These are phyloP conservation scores for Arthroderma uncinatum DNA, from an alignment of 2,329 filamentous ascomycete genomes.

Conservation along the genomic window DNA sequence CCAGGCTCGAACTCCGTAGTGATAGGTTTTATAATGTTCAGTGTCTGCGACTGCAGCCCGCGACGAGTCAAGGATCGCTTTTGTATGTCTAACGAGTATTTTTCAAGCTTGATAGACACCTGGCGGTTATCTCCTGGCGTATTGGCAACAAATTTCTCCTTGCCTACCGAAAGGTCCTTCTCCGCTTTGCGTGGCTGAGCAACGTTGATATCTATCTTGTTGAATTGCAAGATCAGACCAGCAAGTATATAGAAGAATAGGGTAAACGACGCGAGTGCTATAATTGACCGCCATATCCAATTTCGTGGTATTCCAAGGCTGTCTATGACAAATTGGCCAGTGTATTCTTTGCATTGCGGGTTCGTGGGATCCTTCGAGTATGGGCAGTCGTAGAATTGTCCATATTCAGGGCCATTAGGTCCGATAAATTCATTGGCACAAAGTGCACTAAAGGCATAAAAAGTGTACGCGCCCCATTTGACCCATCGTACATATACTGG, in stretches of 20 bases:
- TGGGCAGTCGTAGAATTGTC: constrained; percentile 63
- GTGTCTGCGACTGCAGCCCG: constrained; percentile 20
- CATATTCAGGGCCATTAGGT: constrained; percentile 30
- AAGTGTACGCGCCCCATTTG: constrained; percentile 40
- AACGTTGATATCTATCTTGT: constrained; percentile 58
- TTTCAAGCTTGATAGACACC: constrained; percentile 54
- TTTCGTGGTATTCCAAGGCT: constrained; percentile 55
- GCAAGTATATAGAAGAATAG: constrained; percentile 53
- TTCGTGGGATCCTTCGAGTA: constrained; percentile 49
- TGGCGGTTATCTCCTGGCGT: constrained; percentile 46
- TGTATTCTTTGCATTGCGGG: constrained; percentile 57
- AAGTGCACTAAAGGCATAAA: constrained; percentile 59
- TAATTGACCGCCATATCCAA: constrained; percentile 57
- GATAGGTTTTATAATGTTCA: constrained; percentile 54
- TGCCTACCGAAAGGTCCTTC: constrained; percentile 55
- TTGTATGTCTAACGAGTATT: constrained; percentile 53
- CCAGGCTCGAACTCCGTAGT: constrained; percentile 57
- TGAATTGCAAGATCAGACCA: constrained; percentile 50
- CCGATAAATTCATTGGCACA: constrained; percentile 58
- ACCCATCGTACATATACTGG: constrained; percentile 69
- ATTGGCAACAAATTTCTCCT: constrained; percentile 53
- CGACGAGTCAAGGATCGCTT: constrained; percentile 47
- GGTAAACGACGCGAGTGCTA: constrained; percentile 51
- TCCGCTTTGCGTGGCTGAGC: constrained; percentile 50
- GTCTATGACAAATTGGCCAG: constrained; percentile 56